These are phyloP conservation scores for Colletotrichum sp. DNA, from an alignment of 2,329 filamentous ascomycete species.

Conservation along the genomic window DNA sequence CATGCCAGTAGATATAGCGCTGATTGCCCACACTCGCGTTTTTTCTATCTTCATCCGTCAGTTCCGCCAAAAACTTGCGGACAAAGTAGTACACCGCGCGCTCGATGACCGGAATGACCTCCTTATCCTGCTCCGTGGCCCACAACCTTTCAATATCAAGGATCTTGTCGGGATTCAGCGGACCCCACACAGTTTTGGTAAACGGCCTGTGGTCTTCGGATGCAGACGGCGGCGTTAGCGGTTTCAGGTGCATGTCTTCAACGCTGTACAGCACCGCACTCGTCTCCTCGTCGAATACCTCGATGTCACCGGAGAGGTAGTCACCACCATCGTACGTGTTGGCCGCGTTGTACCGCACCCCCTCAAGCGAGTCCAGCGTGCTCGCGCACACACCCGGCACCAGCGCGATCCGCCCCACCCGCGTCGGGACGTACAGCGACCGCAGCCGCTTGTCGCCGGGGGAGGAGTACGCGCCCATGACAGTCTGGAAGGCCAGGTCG, in stretches of 20 bases:
- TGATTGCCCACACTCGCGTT: background rate
- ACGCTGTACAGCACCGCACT: background rate
- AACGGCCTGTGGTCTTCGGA: background rate
- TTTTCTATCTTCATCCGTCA: background rate
- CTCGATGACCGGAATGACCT: background rate
- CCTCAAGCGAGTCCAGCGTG: background rate
- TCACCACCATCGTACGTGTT: background rate
- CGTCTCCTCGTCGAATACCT: background rate
- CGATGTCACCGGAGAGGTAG: background rate
- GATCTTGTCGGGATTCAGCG: background rate
- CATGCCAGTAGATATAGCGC: background rate
- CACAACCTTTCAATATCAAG: background rate
- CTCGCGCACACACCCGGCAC: background rate
- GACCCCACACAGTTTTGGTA: background rate
- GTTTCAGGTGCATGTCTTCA: background rate
- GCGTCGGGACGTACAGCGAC: background rate
- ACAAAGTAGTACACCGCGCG: background rate
- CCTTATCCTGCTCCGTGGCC: background rate
- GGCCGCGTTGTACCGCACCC: background rate
- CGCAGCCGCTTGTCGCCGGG: constrained; percentile 22
- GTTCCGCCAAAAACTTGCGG: background rate
- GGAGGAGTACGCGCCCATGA: constrained; percentile 33
- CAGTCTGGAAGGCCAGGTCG: constrained; percentile 37
- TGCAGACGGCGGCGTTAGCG: background rate
- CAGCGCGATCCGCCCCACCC: background rate